Conservation (phyloP, 495 filamentous ascomycete genomes). For the Jackrogersella multiformis region DNA sequence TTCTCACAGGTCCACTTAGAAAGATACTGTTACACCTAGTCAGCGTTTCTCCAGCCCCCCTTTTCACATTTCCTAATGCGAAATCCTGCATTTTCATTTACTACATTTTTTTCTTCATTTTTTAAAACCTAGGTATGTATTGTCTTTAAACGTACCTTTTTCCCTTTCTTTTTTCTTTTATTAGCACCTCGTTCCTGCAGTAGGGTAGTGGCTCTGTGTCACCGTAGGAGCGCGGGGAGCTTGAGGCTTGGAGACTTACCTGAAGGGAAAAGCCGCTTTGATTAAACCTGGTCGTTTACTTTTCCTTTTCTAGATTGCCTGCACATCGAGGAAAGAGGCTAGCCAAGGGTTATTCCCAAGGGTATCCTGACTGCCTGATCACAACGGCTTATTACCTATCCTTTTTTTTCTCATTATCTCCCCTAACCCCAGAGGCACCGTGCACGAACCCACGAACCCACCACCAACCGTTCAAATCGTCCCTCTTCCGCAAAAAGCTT, state of each 20-base stretch:
- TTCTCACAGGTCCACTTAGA: slow-evolving; percentile 28
- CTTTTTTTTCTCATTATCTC: slow-evolving; percentile 1
- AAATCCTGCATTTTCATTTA: slow-evolving; percentile 27
- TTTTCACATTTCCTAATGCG: slow-evolving; percentile 18
- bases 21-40: slow-evolving; percentile 39
- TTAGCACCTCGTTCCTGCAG: slow-evolving; percentile 43
- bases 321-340: slow-evolving; percentile 1
- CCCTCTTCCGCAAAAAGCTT: slow-evolving; percentile 33
- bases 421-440: slow-evolving; percentile 8
- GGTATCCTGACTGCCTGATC: slow-evolving; percentile 5
- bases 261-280: not conserved
- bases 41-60: slow-evolving; percentile 22
- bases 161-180: slow-evolving; percentile 43
- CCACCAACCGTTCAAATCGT: too few relatives aligned
- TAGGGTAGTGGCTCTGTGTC: slow-evolving; percentile 37
- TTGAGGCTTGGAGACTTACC: not conserved
- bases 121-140: slow-evolving; percentile 1
- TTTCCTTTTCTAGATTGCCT: too few relatives aligned
- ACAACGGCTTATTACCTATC: slow-evolving; percentile 2
- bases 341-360: too few relatives aligned
- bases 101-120: slow-evolving; percentile 4
- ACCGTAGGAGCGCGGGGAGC: slow-evolving; percentile 10
- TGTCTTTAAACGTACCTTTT: slow-evolving; percentile 12
- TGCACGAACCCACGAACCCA: slow-evolving; percentile 28
- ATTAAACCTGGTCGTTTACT: not conserved